Evolutionary conservation across 2,329 filamentous ascomycete species (phyloP).

Genomic region (Ilyonectria mors-panacis): DNA sequence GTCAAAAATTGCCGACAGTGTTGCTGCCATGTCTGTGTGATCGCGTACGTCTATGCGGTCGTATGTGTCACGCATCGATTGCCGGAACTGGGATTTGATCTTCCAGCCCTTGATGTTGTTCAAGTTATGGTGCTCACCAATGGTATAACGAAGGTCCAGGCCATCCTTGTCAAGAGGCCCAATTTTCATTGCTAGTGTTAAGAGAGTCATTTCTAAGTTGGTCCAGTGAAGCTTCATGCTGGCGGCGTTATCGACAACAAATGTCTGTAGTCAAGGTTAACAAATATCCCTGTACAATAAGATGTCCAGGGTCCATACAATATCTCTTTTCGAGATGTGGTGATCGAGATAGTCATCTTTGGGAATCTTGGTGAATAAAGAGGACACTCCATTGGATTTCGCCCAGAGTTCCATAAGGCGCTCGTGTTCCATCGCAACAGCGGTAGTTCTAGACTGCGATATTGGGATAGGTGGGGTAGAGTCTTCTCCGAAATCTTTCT

Average conservation of each 20-base stretch:
- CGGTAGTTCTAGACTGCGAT: neutral
- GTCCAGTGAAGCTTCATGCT: conserved; percentile 18
- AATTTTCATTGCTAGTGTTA: conserved; percentile 15
- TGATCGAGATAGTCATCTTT: conserved; percentile 1
- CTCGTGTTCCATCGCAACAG: neutral
- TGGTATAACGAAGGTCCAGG: conserved; percentile 8
- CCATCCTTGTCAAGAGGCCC: conserved; percentile 16
- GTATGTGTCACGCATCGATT: conserved; percentile 5
- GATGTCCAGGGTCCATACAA: neutral
- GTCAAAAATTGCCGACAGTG: conserved; percentile 4
- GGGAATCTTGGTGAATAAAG: neutral
- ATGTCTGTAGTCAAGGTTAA: conserved; percentile 1
- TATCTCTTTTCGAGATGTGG: conserved; percentile 10
- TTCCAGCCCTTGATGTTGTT: neutral
- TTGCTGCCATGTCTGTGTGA: conserved; percentile 12
- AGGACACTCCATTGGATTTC: neutral
- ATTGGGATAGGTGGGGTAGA: neutral
- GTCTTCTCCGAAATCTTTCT: neutral
- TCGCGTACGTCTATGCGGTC: neutral
- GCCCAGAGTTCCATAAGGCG: neutral
- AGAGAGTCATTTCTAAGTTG: conserved; percentile 5
- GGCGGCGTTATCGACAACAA: conserved; percentile 10
- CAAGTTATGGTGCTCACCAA: neutral
- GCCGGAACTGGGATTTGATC: neutral
- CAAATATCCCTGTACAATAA: neutral